These are phyloP conservation scores for Penicillium coffeae DNA, from an alignment of 495 filamentous ascomycete species.

Conservation along the genomic window DNA sequence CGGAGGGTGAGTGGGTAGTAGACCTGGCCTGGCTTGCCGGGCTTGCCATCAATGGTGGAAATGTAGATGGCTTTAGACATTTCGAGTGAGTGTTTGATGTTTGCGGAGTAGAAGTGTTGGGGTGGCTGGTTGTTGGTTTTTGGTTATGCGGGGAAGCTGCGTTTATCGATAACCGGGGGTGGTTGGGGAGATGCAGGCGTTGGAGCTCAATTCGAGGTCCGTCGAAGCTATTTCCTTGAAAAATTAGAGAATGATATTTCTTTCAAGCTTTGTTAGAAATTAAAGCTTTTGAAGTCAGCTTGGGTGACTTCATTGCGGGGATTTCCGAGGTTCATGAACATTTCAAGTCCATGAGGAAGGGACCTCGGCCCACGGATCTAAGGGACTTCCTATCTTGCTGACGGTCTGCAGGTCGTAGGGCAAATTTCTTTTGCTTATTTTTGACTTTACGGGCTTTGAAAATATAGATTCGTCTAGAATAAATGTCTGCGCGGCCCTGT, in stretches of 20 bases:
- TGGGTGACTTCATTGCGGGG: background rate
- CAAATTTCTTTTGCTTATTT: too few relatives aligned
- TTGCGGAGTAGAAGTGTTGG: background rate
- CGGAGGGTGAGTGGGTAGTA: conserved; percentile 66
- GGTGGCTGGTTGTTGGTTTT: background rate
- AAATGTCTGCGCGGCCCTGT: too few relatives aligned
- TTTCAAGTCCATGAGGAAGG: background rate
- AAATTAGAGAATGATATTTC: too few relatives aligned
- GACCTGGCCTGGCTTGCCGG: conserved; percentile 81
- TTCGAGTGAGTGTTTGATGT: conserved; percentile 10
- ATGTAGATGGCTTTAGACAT: conserved; percentile 55
- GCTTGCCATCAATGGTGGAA: conserved; percentile 51
- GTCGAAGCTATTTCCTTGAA: too few relatives aligned
- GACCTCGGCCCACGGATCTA: background rate
- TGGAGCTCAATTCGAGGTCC: too few relatives aligned
- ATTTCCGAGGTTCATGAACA: background rate
- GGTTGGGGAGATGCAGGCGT: too few relatives aligned
- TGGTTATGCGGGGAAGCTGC: background rate
- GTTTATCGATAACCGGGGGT: background rate
- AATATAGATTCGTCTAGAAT: too few relatives aligned
- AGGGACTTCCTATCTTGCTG: background rate
- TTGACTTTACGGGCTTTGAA: too few relatives aligned
- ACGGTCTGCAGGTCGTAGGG: too few relatives aligned
- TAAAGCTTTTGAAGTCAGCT: background rate
- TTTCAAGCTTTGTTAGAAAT: too few relatives aligned